These are phyloP conservation scores for Coniochaeta sp. DNA, from an alignment of 2,329 filamentous ascomycete species.

Conservation along the genomic window DNA sequence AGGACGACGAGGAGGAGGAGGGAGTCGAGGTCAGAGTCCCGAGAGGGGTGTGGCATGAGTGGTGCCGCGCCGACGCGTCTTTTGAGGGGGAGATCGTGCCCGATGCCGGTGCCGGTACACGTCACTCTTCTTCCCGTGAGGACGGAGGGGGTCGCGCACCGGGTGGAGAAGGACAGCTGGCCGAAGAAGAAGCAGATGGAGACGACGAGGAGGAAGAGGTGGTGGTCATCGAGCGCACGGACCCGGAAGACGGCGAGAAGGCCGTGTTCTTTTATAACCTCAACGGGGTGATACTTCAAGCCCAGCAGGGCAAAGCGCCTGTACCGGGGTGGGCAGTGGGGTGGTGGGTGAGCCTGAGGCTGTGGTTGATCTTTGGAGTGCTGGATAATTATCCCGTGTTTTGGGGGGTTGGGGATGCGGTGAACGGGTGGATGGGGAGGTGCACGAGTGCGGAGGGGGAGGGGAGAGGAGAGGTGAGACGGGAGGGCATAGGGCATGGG, in stretches of 20 bases:
- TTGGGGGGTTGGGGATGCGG: constrained; percentile 17
- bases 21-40: constrained; percentile 26
- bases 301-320: constrained; percentile 9
- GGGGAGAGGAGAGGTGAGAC: too few species aligned
- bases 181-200: too few species aligned
- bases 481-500: constrained; percentile 10
- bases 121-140: too few species aligned
- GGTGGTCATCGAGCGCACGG: constrained; percentile 38
- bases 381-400: constrained; percentile 25
- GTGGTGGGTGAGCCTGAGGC: constrained; percentile 20
- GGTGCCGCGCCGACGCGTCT: constrained; percentile 28
- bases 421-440: too few species aligned
- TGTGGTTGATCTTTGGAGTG: constrained; percentile 19
- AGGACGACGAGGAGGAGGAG: neutral
- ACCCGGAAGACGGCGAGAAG: constrained; percentile 36
- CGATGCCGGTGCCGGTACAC: too few species aligned
- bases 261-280: constrained; percentile 43
- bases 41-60: constrained; percentile 34
- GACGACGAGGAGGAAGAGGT: constrained; percentile 26
- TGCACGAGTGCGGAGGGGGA: too few species aligned
- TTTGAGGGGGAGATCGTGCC: neutral
- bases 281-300: constrained; percentile 31
- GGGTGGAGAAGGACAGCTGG: too few species aligned
- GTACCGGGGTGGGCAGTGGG: constrained; percentile 9
- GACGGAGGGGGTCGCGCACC: too few species aligned